phyloP scores from a whole-genome alignment of 352 stramenopile species.

The Phytophthora ramorum region DNA sequence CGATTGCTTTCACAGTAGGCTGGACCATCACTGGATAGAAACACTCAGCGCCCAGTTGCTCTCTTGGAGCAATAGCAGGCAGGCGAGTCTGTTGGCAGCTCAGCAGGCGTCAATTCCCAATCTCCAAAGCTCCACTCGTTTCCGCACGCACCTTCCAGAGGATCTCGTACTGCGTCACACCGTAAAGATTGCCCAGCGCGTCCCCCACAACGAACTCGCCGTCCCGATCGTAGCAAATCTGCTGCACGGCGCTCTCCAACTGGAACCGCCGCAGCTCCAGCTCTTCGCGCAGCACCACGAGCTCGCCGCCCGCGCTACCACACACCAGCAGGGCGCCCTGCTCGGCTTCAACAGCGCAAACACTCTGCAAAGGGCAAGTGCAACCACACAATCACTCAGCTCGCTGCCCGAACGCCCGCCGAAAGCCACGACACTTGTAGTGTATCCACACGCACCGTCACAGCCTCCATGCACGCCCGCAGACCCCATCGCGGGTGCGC shows the following conservation, averaged over 20 bases:
- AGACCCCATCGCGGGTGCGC: conserved; percentile 11
- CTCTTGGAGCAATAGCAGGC: conserved; percentile 3
- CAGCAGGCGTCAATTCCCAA: background rate
- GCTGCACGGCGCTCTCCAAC: conserved; percentile 51
- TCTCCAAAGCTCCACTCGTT: background rate
- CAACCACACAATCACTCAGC: conserved; percentile 23
- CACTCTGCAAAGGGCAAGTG: conserved; percentile 32
- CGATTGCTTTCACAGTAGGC: conserved; percentile 45
- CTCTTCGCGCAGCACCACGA: conserved; percentile 57
- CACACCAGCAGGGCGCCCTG: conserved; percentile 39
- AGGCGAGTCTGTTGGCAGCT: conserved; percentile 26
- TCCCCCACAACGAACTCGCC: conserved; percentile 59
- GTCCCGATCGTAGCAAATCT: conserved; percentile 39
- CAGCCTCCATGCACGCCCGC: conserved; percentile 21
- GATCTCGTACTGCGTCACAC: conserved; percentile 60
- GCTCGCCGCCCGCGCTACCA: conserved; percentile 46
- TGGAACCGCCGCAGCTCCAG: conserved; percentile 60
- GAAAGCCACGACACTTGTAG: conserved; percentile 19
- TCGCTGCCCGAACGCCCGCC: conserved; percentile 7
- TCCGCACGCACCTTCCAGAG: conserved; percentile 51
- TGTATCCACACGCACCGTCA: conserved; percentile 32
- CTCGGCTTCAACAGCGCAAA: conserved; percentile 36
- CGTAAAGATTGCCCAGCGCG: conserved; percentile 51
- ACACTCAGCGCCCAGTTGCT: conserved; percentile 20
- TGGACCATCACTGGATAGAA: conserved; percentile 41